phyloP scores from a whole-genome alignment of 345 rosid genomes.

The Diplotaxis tenuifolia region DNA sequence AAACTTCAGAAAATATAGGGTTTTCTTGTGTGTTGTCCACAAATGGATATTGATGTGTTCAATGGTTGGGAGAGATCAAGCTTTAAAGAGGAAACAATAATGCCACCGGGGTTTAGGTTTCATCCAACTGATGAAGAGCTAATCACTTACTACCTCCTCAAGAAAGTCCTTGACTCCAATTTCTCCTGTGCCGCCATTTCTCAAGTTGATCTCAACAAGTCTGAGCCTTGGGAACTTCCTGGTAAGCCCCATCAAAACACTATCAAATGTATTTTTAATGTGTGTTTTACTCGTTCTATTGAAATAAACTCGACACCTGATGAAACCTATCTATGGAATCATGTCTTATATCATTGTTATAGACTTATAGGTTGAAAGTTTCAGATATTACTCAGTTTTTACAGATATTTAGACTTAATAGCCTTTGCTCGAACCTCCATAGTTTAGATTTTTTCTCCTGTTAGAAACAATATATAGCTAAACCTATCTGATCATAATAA shows the following conservation, averaged over 20 bases:
- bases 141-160: conserved; percentile 74
- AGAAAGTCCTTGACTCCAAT: conserved; percentile 69
- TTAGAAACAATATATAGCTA: too few species aligned
- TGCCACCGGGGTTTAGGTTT: conserved; percentile 95
- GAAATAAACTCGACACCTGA: background rate
- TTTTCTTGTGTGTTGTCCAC: background rate
- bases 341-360: background rate
- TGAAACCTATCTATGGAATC: background rate
- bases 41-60: conserved; percentile 54
- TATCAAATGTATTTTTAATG: too few species aligned
- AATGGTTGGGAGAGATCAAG: conserved; percentile 38
- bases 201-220: conserved; percentile 90
- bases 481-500: too few species aligned
- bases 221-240: conserved; percentile 98
- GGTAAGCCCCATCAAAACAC: conserved; percentile 37
- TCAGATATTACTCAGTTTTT: background rate
- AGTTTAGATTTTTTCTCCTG: background rate
- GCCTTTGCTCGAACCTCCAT: background rate
- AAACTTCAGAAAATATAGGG: background rate
- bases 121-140: conserved; percentile 98
- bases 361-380: background rate
- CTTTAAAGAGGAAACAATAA: conserved; percentile 38
- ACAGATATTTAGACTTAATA: background rate
- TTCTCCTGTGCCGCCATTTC: conserved; percentile 79
- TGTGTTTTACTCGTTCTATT: background rate